These are phyloP conservation scores for Cryphonectria nitschkei DNA, from an alignment of 2,329 filamentous ascomycete genomes.

Conservation along the genomic window DNA sequence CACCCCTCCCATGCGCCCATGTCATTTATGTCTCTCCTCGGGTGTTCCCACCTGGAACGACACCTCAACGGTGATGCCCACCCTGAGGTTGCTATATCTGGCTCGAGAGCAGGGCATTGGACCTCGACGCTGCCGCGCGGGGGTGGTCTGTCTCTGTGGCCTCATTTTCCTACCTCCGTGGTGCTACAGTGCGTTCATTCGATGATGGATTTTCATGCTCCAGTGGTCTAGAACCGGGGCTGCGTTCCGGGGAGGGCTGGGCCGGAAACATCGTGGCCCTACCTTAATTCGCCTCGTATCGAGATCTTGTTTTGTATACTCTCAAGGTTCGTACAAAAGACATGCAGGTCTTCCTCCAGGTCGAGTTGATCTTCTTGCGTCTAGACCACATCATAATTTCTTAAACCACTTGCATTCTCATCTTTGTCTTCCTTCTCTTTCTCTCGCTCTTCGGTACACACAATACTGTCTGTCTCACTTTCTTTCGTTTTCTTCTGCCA, in stretches of 20 bases:
- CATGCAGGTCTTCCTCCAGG: constrained; percentile 12
- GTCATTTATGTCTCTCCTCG: background rate
- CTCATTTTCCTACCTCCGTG: constrained; percentile 23
- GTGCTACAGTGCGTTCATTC: constrained; percentile 6
- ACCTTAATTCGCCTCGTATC: constrained; percentile 19
- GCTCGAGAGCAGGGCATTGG: constrained; percentile 26
- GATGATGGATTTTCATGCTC: constrained; percentile 14
- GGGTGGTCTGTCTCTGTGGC: constrained; percentile 23
- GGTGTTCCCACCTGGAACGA: constrained; percentile 3
- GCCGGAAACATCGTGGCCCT: constrained; percentile 11
- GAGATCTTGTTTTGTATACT: constrained; percentile 3
- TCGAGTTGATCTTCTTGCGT: background rate
- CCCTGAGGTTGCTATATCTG: constrained; percentile 18
- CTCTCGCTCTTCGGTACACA: constrained; percentile 1
- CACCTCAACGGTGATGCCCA: constrained; percentile 8
- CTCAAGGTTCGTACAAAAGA: constrained; percentile 24
- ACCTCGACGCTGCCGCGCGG: constrained; percentile 23
- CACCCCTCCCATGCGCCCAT: background rate
- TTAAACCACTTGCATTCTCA: background rate
- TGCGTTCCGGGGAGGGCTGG: constrained; percentile 12
- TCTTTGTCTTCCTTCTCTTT: background rate
- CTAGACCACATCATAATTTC: background rate
- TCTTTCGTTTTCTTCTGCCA: constrained; percentile 6
- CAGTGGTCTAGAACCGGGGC: constrained; percentile 18
- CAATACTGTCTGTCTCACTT: background rate